Conservation (phyloP, 345 rosid genomes). For the Citrus glauca region DNA sequence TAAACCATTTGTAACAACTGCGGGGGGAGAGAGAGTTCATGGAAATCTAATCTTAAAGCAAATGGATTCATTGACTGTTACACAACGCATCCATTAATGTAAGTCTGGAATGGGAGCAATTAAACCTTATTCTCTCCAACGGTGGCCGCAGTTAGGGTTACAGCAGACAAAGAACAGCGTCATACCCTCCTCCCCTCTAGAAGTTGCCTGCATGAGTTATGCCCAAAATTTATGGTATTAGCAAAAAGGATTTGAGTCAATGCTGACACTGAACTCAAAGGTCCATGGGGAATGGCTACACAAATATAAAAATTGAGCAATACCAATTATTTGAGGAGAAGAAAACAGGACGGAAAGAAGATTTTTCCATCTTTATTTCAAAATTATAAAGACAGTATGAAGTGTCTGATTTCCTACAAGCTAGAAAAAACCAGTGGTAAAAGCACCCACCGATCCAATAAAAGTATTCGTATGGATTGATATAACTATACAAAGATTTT, state of each 20-base stretch:
- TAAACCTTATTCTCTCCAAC: constrained; percentile 66
- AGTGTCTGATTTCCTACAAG: neutral
- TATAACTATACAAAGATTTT: neutral
- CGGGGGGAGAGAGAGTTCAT: neutral
- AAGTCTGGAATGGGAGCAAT: neutral
- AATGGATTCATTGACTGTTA: neutral
- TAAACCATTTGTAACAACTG: neutral
- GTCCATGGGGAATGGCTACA: neutral
- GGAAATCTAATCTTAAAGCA: neutral
- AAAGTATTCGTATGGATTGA: neutral
- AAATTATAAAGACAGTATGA: neutral
- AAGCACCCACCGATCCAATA: neutral
- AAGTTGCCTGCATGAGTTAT: constrained; percentile 48
- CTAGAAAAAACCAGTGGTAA: neutral
- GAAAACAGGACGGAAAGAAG: neutral
- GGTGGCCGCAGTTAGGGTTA: constrained; percentile 63
- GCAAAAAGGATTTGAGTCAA: neutral
- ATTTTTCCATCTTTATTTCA: neutral
- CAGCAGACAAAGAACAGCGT: constrained; percentile 87
- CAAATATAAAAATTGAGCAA: constrained; percentile 41
- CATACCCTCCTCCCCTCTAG: constrained; percentile 95
- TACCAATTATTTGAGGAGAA: neutral
- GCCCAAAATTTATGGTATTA: neutral
- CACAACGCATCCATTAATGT: neutral
- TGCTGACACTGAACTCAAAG: neutral